phyloP scores from a whole-genome alignment of 371 early-diverging fungal species.

The Mucor saturninus region DNA sequence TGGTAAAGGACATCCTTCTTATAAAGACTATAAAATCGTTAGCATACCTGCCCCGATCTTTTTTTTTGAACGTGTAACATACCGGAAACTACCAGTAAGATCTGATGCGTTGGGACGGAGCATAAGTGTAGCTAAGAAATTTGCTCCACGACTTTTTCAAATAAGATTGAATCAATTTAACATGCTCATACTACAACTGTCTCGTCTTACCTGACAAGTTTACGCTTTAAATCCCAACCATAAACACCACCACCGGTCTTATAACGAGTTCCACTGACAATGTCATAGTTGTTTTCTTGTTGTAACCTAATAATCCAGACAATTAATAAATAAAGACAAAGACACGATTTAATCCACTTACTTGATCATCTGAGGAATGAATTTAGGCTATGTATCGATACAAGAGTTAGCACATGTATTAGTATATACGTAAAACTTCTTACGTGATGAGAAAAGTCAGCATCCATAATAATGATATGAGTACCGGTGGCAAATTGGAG shows the following conservation, averaged over 20 bases:
- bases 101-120: slow-evolving; percentile 94
- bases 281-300: slow-evolving; percentile 84
- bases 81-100: slow-evolving; percentile 96
- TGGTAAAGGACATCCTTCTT: slow-evolving; percentile 88
- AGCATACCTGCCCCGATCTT: not conserved
- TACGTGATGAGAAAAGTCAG: slow-evolving; percentile 99
- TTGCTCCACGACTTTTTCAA: slow-evolving; percentile 88
- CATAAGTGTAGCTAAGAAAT: slow-evolving; percentile 93
- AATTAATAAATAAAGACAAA: too few relatives aligned
- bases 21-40: slow-evolving; percentile 75
- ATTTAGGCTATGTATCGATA: slow-evolving; percentile 78
- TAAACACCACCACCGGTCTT: slow-evolving; percentile 92
- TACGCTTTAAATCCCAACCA: slow-evolving; percentile 98
- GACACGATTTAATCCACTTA: slow-evolving; percentile 25
- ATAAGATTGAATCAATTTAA: not conserved
- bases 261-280: slow-evolving; percentile 98
- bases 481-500: slow-evolving; percentile 93
- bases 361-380: slow-evolving; percentile 93
- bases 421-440: slow-evolving; percentile 3
- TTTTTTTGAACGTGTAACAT: slow-evolving; percentile 5
- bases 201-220: slow-evolving; percentile 78
- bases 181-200: not conserved
- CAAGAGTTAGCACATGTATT: not conserved
- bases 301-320: slow-evolving; percentile 59
- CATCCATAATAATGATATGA: slow-evolving; percentile 98